A percentile compares a stretch with the other conserved stretches of the same genome.
Conservation (phyloP, 768 basidiomycete genomes). For the Mycena vitilis region DNA sequence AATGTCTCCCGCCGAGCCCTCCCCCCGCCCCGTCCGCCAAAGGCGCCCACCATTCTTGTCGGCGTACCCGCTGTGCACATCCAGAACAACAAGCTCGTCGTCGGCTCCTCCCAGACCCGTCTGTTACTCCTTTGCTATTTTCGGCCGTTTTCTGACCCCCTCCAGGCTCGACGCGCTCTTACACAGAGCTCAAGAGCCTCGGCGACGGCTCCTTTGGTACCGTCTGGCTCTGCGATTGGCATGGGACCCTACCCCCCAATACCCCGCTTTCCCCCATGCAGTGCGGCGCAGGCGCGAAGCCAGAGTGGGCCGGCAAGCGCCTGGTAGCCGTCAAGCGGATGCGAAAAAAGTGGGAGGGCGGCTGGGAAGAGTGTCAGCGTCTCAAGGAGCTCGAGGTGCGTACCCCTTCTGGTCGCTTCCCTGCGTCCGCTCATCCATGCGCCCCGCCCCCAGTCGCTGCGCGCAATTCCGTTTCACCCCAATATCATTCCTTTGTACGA, state of each 20-base stretch:
- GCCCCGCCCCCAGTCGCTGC: slow-evolving; percentile 77
- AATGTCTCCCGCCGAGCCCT: slow-evolving; percentile 41
- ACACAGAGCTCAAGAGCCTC: slow-evolving; percentile 95
- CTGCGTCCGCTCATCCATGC: slow-evolving; percentile 29
- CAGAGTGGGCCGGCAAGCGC: slow-evolving; percentile 94
- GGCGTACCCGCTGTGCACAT: slow-evolving; percentile 85
- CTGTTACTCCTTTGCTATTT: slow-evolving; percentile 45
- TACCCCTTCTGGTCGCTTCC: slow-evolving; percentile 29
- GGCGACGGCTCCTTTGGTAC: slow-evolving; percentile 99
- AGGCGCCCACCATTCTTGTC: slow-evolving; percentile 74
- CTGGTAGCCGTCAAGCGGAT: slow-evolving; percentile 98
- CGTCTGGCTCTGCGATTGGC: slow-evolving; percentile 99
- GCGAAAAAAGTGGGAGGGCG: slow-evolving; percentile 98
- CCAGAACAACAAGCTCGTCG: slow-evolving; percentile 73
- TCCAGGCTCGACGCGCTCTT: slow-evolving; percentile 86
- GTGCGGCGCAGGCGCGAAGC: slow-evolving; percentile 89
- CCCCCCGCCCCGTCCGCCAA: slow-evolving; percentile 48
- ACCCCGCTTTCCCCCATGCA: slow-evolving; percentile 95
- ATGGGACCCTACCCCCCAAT: slow-evolving; percentile 92
- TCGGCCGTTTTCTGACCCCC: slow-evolving; percentile 26
- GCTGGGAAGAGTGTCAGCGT: slow-evolving; percentile 97
- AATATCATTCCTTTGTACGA: slow-evolving; percentile 99
- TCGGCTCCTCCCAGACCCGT: slow-evolving; percentile 81
- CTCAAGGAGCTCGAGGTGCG: slow-evolving; percentile 95
- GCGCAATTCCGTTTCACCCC: slow-evolving; percentile 93